Evolutionary conservation across 768 basidiomycete genomes (phyloP).

Genomic region (Russula abietina): DNA sequence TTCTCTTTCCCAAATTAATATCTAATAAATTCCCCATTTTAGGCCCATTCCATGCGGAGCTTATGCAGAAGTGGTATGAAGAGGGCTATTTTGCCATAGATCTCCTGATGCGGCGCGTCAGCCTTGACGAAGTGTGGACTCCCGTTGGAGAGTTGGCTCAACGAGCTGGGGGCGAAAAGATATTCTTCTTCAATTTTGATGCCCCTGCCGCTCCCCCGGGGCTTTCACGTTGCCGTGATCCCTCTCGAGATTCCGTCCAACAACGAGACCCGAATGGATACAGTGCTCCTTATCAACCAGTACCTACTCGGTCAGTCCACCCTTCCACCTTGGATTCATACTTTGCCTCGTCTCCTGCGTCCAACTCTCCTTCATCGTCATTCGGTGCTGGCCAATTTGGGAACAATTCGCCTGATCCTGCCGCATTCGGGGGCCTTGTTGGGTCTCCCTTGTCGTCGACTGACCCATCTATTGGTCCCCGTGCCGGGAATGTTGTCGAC

Average conservation of each 20-base stretch:
- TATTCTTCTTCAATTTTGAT: slow-evolving; percentile 54
- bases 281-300: slow-evolving; percentile 59
- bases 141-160: slow-evolving; percentile 54
- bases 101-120: slow-evolving; percentile 78
- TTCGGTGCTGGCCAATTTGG: slow-evolving; percentile 58
- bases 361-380: slow-evolving; percentile 71
- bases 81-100: slow-evolving; percentile 83
- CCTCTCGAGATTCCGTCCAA: slow-evolving; percentile 41
- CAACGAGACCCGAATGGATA: slow-evolving; percentile 37
- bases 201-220: slow-evolving; percentile 47
- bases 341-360: slow-evolving; percentile 46
- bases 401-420: slow-evolving; percentile 65
- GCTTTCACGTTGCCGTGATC: slow-evolving; percentile 43
- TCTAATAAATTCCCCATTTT: slow-evolving; percentile 10
- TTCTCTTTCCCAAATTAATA: background rate
- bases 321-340: slow-evolving; percentile 63
- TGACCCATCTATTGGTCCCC: slow-evolving; percentile 15
- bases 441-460: slow-evolving; percentile 30
- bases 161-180: slow-evolving; percentile 48
- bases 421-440: slow-evolving; percentile 46
- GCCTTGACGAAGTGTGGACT: slow-evolving; percentile 61
- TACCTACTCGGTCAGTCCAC: slow-evolving; percentile 54
- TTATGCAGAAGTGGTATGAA: slow-evolving; percentile 94
- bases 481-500: slow-evolving; percentile 17
- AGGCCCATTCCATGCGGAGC: slow-evolving; percentile 85